Base-by-base conservation (phyloP, 140 eudicot species). In the Cichorium intybus region DNA sequence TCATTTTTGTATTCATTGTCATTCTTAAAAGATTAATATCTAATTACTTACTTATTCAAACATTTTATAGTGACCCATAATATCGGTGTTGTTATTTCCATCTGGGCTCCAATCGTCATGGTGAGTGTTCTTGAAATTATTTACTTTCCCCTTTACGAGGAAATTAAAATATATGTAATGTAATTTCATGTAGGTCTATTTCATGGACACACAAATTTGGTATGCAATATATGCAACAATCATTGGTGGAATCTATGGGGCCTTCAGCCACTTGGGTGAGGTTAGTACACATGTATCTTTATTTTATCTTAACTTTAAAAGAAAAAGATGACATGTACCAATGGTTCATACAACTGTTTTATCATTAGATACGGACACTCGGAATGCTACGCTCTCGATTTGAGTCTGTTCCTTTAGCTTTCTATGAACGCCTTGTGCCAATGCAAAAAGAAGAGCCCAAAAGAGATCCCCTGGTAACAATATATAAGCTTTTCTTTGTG, bases 251-350 rank as follows among this genome's bases (percentile, higher is more conserved):
- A 87, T 94, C 55, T 75, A 82, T 66, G 99, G 99, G 71, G 99
- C 99, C 53, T 94, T 94, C 82, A 94, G 97, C 82, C 99, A 94
- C 83, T 81, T 94, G 80, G 99, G 99, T 60, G 99, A 94, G 99
- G 99, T 89, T 54, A 71, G 80, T 75, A 66, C 70, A 53, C 27
- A 10, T 21, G 16, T 31, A 24, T 34, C 37, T 66, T 20, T 75
- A 51, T n/a, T 26, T 29, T 71, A 34, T 20, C 47, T 34, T 7
- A 55, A 68, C 16, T 7, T 51, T 16, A 24, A 17, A 47, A 23
- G 20, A 11, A 21, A 34, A 33, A 28, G 24, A 60, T 66, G 17
- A 7, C 60, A 59, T 24, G 48, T 10, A 35, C 24, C 10, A 27
- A 50, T 22, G 39, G 3, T 18, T 49, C 39, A 60, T 31, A 10